Percentiles rank a stretch among this genome's conserved stretches.
phyloP scores from a whole-genome alignment of 2,329 filamentous ascomycete species.

The Teratosphaeria destructans region DNA sequence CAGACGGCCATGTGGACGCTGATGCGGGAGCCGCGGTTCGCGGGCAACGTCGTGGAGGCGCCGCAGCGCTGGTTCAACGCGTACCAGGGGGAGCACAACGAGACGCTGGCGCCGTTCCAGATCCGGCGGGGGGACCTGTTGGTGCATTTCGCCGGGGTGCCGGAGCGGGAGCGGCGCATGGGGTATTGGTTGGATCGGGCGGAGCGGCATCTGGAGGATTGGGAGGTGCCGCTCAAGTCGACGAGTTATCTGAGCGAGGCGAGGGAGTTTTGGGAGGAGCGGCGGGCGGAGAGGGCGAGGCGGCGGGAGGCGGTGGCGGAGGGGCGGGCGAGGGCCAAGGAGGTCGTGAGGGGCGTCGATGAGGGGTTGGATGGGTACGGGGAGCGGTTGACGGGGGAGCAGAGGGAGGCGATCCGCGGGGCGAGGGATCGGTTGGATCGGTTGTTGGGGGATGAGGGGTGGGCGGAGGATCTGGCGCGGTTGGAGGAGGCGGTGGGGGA shows the following conservation, averaged over 20 bases:
- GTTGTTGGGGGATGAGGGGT: constrained; percentile 13
- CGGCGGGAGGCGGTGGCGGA: constrained; percentile 13
- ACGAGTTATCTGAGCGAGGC: constrained; percentile 28
- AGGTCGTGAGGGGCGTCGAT: constrained; percentile 16
- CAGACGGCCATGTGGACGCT: constrained; percentile 33
- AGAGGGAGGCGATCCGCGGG: constrained; percentile 19
- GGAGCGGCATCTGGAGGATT: constrained; percentile 29
- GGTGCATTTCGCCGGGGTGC: constrained; percentile 34
- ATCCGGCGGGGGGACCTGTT: constrained; percentile 32
- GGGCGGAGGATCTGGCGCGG: constrained; percentile 10
- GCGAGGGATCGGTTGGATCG: constrained; percentile 18
- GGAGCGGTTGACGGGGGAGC: constrained; percentile 16
- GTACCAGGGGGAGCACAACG: constrained; percentile 30
- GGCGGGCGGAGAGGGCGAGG: constrained; percentile 15
- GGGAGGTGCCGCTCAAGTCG: constrained; percentile 28
- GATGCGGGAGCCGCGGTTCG: constrained; percentile 25
- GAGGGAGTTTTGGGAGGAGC: constrained; percentile 28
- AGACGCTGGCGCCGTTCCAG: constrained; percentile 26
- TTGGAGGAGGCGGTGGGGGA: constrained; percentile 11
- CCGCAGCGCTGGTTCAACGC: constrained; percentile 38
- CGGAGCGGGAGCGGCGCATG: constrained; percentile 26
- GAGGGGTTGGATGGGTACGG: constrained; percentile 18
- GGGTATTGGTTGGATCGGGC: constrained; percentile 28
- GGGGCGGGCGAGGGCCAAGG: constrained; percentile 13
- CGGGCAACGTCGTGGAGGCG: constrained; percentile 23